phyloP scores from a whole-genome alignment of 805 yeast species.

The Cyberlindnera americana region DNA sequence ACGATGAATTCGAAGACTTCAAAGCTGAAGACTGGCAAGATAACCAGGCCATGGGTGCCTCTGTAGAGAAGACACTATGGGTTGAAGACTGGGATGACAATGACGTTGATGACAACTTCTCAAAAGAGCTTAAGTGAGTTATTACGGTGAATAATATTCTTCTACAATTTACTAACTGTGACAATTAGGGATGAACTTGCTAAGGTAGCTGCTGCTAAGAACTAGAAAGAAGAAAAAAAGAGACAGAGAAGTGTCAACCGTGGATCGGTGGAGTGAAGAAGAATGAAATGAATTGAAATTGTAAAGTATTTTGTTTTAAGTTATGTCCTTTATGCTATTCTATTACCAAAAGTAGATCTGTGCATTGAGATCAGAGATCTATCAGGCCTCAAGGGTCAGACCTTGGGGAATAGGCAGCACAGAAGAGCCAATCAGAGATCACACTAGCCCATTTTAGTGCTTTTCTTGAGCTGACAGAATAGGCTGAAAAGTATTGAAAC shows the following conservation, averaged over 20 bases:
- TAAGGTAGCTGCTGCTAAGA: slow-evolving; percentile 23
- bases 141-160: background rate
- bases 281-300: background rate
- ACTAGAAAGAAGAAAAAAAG: slow-evolving; percentile 8
- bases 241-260: background rate
- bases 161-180: no score
- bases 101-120: slow-evolving; percentile 87
- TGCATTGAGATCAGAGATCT: no score
- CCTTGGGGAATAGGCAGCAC: no score
- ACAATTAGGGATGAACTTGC: slow-evolving; percentile 22
- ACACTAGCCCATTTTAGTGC: no score
- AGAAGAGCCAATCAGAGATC: no score
- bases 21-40: slow-evolving; percentile 87
- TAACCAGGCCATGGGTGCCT: slow-evolving; percentile 46
- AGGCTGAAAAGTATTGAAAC: no score
- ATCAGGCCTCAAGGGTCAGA: no score
- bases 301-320: background rate
- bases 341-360: no score
- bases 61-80: slow-evolving; percentile 69
- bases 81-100: slow-evolving; percentile 98
- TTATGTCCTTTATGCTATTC: slow-evolving; percentile 1
- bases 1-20: slow-evolving; percentile 96
- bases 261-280: background rate
- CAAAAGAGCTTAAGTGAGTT: slow-evolving; percentile 60
- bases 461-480: no score